A percentile compares a stretch with the other conserved stretches of the same genome.
These are phyloP conservation scores for Leptographium wingfieldii DNA, from an alignment of 2,329 filamentous ascomycete genomes.

Conservation along the genomic window DNA sequence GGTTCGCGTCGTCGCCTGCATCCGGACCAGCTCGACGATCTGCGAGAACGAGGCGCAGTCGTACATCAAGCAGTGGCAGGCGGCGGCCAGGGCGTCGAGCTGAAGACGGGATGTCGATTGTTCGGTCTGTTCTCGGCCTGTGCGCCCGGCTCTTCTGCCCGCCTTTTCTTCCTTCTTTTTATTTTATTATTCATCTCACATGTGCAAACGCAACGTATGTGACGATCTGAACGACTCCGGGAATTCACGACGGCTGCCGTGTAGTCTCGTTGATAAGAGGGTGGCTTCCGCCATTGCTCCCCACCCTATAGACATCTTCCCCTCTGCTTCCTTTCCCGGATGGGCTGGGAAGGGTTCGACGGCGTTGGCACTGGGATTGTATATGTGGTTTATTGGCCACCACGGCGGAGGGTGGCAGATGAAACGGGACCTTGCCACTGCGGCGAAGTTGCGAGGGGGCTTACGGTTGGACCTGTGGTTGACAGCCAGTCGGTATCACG, in stretches of 20 bases:
- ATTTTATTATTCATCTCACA: neutral
- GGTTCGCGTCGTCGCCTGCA: conserved; percentile 65
- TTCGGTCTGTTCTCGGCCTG: too few species aligned
- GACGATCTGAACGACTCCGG: neutral
- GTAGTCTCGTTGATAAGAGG: neutral
- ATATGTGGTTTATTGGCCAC: neutral
- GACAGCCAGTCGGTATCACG: neutral
- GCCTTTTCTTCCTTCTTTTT: neutral
- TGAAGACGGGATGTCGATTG: neutral
- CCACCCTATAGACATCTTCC: neutral
- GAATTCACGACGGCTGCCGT: neutral
- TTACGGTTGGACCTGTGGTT: neutral
- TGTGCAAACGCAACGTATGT: neutral
- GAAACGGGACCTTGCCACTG: neutral
- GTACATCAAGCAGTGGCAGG: conserved; percentile 34
- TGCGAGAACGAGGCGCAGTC: conserved; percentile 60
- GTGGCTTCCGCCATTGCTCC: neutral
- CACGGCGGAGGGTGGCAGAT: neutral
- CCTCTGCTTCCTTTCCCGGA: neutral
- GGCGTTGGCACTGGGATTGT: conserved; percentile 1
- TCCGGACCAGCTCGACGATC: conserved; percentile 38
- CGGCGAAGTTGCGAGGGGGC: neutral
- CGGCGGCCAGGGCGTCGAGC: neutral
- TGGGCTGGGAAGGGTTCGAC: neutral
- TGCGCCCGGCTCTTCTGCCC: neutral